Base-by-base conservation (phyloP, 352 stramenopile genomes). In the Thalassiosira delicatula region DNA sequence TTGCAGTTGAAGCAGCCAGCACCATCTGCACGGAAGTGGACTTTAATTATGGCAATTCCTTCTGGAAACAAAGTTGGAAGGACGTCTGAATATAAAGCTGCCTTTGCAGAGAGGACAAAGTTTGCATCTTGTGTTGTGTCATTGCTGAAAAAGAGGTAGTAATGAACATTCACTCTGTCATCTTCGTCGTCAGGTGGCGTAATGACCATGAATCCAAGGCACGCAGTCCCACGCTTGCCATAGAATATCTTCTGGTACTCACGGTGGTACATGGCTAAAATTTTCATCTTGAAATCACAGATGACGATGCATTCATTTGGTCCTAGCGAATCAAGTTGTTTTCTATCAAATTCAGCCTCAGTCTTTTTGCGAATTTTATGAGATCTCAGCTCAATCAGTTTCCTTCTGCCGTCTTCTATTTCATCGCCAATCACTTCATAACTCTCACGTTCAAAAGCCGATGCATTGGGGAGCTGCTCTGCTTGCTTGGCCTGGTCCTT, bases 201-300 rank as follows among this genome's bases (percentile, higher is more conserved):
- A 7, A 71, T 44, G 35, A 61, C 32, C 70, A 78, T 72, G 42
- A 71, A 71, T 32, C 70, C 70, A 44, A 78, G 23, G 8, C n/a
- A 61, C 37, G 56, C 42, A 25, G 40, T 78, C 19, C 70, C 70
- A 23, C 60, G 19, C 44, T 78, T 78, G 1, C 32, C 70, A 61
- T 51, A 78, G 27, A 33, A 78, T 42, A 70, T 49, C 23, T 25
- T 66, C 29, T 78, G 70, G 63, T 70, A 61, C 32, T 78, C 70
- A 9, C 70, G 46, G 29, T 61, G 69, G 46, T 60, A 78, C 54
- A 62, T 70, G 51, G 49, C 33, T 44, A 78, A 27, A 40, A 78
- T 78, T 54, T 70, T 78, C 70, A 78, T 78, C 54, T 78, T 78
- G 57, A 53, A 78, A 44, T 78, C 57, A 53, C 3, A 78, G 9